phyloP scores from a whole-genome alignment of 2,329 filamentous ascomycete species.

The Colletotrichum falcatum region DNA sequence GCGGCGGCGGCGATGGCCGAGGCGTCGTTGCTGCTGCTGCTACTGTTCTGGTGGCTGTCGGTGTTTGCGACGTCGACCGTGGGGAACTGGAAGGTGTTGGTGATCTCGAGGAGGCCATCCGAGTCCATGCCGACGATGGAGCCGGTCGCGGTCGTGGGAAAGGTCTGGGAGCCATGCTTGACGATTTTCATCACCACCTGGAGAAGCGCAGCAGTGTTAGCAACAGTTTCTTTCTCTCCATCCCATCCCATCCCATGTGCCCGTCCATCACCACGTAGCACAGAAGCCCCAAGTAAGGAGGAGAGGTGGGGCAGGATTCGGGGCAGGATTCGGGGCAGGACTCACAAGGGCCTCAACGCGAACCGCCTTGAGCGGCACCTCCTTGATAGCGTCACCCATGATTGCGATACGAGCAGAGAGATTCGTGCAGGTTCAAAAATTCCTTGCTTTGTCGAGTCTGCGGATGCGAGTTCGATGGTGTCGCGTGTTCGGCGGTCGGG shows the following conservation, averaged over 20 bases:
- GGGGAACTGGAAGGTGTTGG: conserved; percentile 95
- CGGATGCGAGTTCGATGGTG: conserved; percentile 45
- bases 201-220: conserved; percentile 44
- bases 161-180: conserved; percentile 89
- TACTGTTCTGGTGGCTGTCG: conserved; percentile 78
- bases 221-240: background rate
- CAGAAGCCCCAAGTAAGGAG: conserved; percentile 44
- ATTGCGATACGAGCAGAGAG: conserved; percentile 49
- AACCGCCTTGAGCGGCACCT: conserved; percentile 83
- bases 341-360: conserved; percentile 95
- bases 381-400: conserved; percentile 72
- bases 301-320: conserved; percentile 52
- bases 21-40: conserved; percentile 80
- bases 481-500: conserved; percentile 38
- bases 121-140: conserved; percentile 94
- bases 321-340: conserved; percentile 48
- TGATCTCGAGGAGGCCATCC: conserved; percentile 84
- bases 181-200: conserved; percentile 99
- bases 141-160: conserved; percentile 90
- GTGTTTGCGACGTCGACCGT: conserved; percentile 77
- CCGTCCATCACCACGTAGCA: conserved; percentile 38
- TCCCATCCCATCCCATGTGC: background rate
- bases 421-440: conserved; percentile 42
- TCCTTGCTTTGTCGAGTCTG: conserved; percentile 45
- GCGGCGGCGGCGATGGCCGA: conserved; percentile 86